Conservation (phyloP, 805 yeast species). For the Wickerhamomyces rabaulensis region DNA sequence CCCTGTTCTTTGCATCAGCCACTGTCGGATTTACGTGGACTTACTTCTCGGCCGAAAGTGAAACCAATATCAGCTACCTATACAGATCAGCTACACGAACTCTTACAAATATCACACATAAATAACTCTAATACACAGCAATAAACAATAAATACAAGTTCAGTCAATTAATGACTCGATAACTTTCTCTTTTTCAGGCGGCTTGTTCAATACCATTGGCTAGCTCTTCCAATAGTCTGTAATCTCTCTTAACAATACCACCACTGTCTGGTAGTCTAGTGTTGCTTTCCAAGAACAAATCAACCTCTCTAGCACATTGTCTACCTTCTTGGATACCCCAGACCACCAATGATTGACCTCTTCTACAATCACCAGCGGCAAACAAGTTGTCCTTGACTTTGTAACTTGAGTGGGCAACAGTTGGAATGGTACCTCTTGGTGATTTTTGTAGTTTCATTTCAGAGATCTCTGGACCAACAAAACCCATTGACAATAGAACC, state of each 20-base stretch:
- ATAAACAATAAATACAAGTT: background rate
- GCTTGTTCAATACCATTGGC: constrained; percentile 31
- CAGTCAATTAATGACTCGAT: background rate
- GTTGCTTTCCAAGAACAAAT: constrained; percentile 67
- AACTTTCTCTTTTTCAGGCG: constrained; percentile 33
- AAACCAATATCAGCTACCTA: too few relatives aligned
- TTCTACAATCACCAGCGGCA: constrained; percentile 98
- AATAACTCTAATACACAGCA: background rate
- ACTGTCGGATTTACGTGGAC: too few relatives aligned
- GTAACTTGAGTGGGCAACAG: constrained; percentile 54
- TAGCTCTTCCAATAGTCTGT: constrained; percentile 67
- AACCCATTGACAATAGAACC: constrained; percentile 94
- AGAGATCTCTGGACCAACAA: constrained; percentile 91
- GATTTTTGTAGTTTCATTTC: constrained; percentile 62
- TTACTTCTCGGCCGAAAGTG: too few relatives aligned
- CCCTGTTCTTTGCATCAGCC: too few relatives aligned
- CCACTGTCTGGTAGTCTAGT: constrained; percentile 92
- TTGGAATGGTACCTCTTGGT: constrained; percentile 76
- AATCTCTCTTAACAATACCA: constrained; percentile 82
- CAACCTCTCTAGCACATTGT: constrained; percentile 96
- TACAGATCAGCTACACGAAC: too few relatives aligned
- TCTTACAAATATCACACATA: background rate
- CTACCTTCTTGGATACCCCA: constrained; percentile 99
- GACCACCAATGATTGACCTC: constrained; percentile 96
- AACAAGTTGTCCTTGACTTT: constrained; percentile 69